These are phyloP conservation scores for Sugiyamaella qingdaonensis DNA, from an alignment of 805 yeast species.

Conservation along the genomic window DNA sequence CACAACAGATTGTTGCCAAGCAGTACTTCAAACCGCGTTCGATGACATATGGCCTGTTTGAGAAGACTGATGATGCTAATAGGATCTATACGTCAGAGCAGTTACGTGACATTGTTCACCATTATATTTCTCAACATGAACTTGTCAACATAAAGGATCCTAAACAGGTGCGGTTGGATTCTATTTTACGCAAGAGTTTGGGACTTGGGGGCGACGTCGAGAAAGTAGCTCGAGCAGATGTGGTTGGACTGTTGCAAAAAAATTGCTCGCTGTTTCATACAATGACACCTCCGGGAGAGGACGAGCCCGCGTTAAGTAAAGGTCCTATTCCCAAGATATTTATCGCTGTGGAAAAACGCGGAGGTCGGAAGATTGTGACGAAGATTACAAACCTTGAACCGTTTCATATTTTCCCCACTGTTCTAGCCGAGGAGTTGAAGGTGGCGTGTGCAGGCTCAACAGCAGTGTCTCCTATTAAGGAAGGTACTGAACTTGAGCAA, in stretches of 20 bases:
- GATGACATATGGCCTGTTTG: constrained; percentile 22
- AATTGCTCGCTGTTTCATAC: constrained; percentile 43
- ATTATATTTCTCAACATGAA: constrained; percentile 51
- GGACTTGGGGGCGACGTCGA: constrained; percentile 33
- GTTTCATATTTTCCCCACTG: constrained; percentile 60
- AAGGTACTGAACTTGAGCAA: constrained; percentile 56
- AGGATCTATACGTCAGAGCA: constrained; percentile 51
- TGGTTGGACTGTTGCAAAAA: constrained; percentile 41
- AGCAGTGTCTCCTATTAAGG: constrained; percentile 42
- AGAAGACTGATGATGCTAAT: constrained; percentile 13
- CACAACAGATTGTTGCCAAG: constrained; percentile 21
- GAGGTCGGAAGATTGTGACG: constrained; percentile 80
- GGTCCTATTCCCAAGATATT: constrained; percentile 68
- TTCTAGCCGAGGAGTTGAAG: constrained; percentile 63
- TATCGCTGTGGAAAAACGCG: constrained; percentile 67
- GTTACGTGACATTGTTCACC: constrained; percentile 47
- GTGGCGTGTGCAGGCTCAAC: constrained; percentile 87
- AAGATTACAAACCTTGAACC: constrained; percentile 63
- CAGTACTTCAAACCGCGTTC: constrained; percentile 30
- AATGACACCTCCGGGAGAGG: constrained; percentile 47
- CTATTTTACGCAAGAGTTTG: constrained; percentile 43
- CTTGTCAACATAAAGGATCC: constrained; percentile 52
- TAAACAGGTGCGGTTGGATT: constrained; percentile 53
- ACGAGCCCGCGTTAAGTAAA: constrained; percentile 40
- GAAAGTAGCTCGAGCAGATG: constrained; percentile 34